Conservation (phyloP, 2,329 filamentous ascomycete genomes). For the Onygena corvina region DNA sequence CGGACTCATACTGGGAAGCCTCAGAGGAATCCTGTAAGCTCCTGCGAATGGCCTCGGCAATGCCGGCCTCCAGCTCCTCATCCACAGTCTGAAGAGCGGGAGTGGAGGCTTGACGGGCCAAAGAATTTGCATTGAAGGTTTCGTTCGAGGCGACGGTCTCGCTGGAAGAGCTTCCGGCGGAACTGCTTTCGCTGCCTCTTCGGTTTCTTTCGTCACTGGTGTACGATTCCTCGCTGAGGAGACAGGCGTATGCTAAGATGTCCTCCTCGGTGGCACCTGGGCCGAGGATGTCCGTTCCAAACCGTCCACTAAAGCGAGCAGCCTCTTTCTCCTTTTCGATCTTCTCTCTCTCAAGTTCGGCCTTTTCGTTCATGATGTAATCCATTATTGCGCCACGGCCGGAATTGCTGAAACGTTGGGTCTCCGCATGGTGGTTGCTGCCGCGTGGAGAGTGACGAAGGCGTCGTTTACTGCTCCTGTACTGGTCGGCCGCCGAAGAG, state of each 20-base stretch:
- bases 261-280: constrained; percentile 48
- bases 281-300: constrained; percentile 64
- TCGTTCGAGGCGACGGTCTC: constrained; percentile 23
- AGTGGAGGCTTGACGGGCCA: constrained; percentile 19
- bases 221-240: constrained; percentile 49
- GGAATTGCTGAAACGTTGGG: constrained; percentile 48
- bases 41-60: constrained; percentile 51
- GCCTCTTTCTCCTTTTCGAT: constrained; percentile 54
- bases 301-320: constrained; percentile 61
- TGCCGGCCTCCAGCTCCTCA: constrained; percentile 44
- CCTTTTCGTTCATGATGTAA: constrained; percentile 76
- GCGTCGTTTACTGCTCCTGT: constrained; percentile 65
- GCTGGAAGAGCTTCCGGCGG: constrained; percentile 28
- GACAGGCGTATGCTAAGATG: constrained; percentile 49
- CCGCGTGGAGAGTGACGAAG: constrained; percentile 56
- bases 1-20: constrained; percentile 28
- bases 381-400: constrained; percentile 60
- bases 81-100: constrained; percentile 31
- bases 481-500: constrained; percentile 61
- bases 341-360: constrained; percentile 65
- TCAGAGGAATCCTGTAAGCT: constrained; percentile 32
- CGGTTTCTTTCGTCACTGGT: constrained; percentile 39
- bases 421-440: constrained; percentile 43
- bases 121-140: not conserved
- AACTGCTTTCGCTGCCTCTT: constrained; percentile 32